Conservation (phyloP, 2,329 filamentous ascomycete genomes). For the Fusarium gaditjirri region DNA sequence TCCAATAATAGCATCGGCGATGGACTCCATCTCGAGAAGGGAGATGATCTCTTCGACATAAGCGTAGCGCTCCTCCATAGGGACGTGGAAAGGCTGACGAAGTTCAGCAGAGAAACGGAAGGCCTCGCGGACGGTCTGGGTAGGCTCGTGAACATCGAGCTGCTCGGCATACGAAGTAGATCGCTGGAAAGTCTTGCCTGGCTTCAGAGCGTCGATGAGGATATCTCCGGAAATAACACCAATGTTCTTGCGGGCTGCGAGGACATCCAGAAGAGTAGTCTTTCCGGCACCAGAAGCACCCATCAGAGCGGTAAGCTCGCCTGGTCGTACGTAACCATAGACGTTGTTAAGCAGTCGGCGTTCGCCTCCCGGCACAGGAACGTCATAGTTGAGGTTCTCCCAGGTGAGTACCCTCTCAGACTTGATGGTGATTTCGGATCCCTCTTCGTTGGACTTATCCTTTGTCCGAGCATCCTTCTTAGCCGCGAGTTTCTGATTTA, state of each 20-base stretch:
- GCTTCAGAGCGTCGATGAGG: slow-evolving; percentile 65
- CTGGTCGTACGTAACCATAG: slow-evolving; percentile 78
- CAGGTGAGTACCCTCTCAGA: slow-evolving; percentile 82
- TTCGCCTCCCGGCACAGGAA: slow-evolving; percentile 67
- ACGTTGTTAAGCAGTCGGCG: slow-evolving; percentile 66
- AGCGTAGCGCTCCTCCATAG: slow-evolving; percentile 64
- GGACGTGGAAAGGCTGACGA: slow-evolving; percentile 65
- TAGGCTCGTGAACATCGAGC: slow-evolving; percentile 70
- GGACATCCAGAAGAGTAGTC: slow-evolving; percentile 83
- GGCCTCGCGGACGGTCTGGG: slow-evolving; percentile 71
- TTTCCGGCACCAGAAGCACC: slow-evolving; percentile 88
- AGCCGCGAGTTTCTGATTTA: slow-evolving; percentile 71
- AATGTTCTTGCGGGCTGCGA: slow-evolving; percentile 71
- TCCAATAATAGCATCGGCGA: slow-evolving; percentile 69
- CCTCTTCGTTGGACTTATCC: slow-evolving; percentile 57
- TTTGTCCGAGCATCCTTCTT: slow-evolving; percentile 68
- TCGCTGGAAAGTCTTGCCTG: slow-evolving; percentile 69
- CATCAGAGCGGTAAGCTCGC: slow-evolving; percentile 82
- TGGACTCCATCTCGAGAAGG: slow-evolving; percentile 67
- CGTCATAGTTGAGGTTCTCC: slow-evolving; percentile 84
- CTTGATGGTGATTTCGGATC: slow-evolving; percentile 64
- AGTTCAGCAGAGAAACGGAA: slow-evolving; percentile 71
- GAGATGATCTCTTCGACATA: slow-evolving; percentile 72
- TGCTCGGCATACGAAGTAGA: slow-evolving; percentile 72
- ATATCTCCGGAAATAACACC: slow-evolving; percentile 68